Percentiles rank a stretch among this genome's conserved stretches.
phyloP scores from a whole-genome alignment of 768 basidiomycete species.

The Crassisporium funariophilum region DNA sequence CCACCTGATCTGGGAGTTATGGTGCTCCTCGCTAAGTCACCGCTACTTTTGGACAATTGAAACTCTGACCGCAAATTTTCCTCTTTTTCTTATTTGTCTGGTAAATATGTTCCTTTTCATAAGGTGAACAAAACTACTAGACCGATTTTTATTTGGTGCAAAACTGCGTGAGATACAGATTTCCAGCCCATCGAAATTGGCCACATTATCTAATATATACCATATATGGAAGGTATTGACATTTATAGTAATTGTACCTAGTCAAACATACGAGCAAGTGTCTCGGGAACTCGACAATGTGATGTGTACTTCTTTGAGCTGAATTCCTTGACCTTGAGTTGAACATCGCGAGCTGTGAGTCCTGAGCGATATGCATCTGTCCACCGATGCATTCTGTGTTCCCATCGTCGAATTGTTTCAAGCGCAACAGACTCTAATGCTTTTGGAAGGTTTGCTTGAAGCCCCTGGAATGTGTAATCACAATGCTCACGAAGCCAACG shows the following conservation, averaged over 20 bases:
- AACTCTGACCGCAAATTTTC: neutral
- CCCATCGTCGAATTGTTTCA: constrained; percentile 28
- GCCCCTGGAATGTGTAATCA: neutral
- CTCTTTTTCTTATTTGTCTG: constrained; percentile 15
- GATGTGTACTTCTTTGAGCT: constrained; percentile 29
- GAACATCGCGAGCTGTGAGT: constrained; percentile 25
- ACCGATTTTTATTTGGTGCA: constrained; percentile 13
- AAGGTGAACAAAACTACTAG: constrained; percentile 11
- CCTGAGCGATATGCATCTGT: constrained; percentile 31
- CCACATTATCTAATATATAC: constrained; percentile 6
- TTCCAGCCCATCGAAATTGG: constrained; percentile 7
- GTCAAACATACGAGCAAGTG: constrained; percentile 11
- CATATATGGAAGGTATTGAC: constrained; percentile 9
- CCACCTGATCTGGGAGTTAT: too few species aligned
- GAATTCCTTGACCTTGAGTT: constrained; percentile 27
- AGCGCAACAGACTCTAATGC: too few species aligned
- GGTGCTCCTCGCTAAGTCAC: neutral
- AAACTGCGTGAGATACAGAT: constrained; percentile 17
- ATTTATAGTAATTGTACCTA: neutral
- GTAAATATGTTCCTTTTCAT: constrained; percentile 15
- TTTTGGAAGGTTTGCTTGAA: too few species aligned
- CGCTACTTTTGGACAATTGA: constrained; percentile 1
- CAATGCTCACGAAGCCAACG: too few species aligned
- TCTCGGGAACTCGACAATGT: constrained; percentile 22
- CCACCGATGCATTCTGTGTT: constrained; percentile 27